Percentiles rank a stretch among this genome's conserved stretches.
Conservation (phyloP, 768 basidiomycete species). For the Gloeostereum incarnatum region DNA sequence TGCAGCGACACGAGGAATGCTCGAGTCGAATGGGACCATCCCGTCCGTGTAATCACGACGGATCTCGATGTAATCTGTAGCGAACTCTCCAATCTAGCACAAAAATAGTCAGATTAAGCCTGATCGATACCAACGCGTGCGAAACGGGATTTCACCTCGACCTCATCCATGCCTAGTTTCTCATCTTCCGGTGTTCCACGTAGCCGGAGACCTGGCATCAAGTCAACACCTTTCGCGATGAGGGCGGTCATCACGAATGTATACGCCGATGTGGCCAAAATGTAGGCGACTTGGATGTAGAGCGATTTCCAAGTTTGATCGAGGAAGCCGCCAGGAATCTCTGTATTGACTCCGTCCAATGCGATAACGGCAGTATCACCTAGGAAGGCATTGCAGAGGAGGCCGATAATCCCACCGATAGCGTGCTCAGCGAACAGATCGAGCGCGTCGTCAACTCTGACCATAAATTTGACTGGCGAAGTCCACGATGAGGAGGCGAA, state of each 20-base stretch:
- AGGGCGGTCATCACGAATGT: slow-evolving; percentile 53
- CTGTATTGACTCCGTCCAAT: slow-evolving; percentile 57
- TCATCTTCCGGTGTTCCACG: slow-evolving; percentile 48
- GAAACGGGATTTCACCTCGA: too few relatives aligned
- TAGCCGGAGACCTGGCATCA: slow-evolving; percentile 49
- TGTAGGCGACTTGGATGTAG: slow-evolving; percentile 66
- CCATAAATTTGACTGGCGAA: slow-evolving; percentile 50
- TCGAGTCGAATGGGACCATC: slow-evolving; percentile 29
- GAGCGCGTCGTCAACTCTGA: slow-evolving; percentile 79
- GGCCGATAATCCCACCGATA: slow-evolving; percentile 72
- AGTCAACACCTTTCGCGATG: slow-evolving; percentile 47
- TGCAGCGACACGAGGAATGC: slow-evolving; percentile 17
- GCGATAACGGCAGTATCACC: slow-evolving; percentile 54
- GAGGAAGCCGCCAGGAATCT: slow-evolving; percentile 56
- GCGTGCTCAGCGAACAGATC: slow-evolving; percentile 93
- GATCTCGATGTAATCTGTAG: slow-evolving; percentile 60
- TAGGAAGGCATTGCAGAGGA: slow-evolving; percentile 67
- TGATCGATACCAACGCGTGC: slow-evolving; percentile 17
- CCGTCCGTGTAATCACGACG: slow-evolving; percentile 54
- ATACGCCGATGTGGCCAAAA: slow-evolving; percentile 48
- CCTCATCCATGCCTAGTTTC: slow-evolving; percentile 58
- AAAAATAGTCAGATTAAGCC: background rate
- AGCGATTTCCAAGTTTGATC: slow-evolving; percentile 73
- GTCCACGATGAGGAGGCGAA: slow-evolving; percentile 6
- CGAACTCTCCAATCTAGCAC: slow-evolving; percentile 56